Evolutionary conservation across 169 alveolate species (phyloP).

Genomic region (Plasmodium vinckei): DNA sequence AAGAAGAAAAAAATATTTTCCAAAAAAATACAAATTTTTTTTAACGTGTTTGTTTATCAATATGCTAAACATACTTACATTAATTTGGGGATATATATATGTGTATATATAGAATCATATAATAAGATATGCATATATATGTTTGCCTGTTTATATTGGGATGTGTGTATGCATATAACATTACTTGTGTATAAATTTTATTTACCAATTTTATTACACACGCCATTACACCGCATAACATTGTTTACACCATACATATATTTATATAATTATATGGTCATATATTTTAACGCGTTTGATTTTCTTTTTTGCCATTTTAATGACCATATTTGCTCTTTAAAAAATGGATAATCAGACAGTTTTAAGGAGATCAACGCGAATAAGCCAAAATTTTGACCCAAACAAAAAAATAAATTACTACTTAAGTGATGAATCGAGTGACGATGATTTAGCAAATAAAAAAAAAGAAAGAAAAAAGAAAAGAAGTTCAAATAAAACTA

Average conservation of each 20-base stretch:
- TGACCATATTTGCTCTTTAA: not conserved
- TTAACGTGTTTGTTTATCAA: not conserved
- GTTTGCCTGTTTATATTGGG: not conserved
- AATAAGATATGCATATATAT: not conserved
- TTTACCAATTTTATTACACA: too few species aligned
- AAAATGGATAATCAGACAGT: slow-evolving; percentile 48
- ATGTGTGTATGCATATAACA: not conserved
- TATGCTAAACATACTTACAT: not conserved
- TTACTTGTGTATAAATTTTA: not conserved
- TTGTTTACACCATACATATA: not conserved
- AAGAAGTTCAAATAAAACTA: not conserved
- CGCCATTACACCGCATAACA: too few species aligned
- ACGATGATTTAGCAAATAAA: slow-evolving; percentile 2
- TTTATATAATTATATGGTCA: not conserved
- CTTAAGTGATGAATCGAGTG: slow-evolving; percentile 16
- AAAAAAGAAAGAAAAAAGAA: slow-evolving; percentile 10
- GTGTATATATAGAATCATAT: not conserved
- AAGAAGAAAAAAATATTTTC: not conserved
- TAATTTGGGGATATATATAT: not conserved
- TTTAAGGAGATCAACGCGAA: slow-evolving; percentile 52
- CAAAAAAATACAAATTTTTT: not conserved
- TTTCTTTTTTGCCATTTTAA: not conserved
- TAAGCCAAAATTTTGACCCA: slow-evolving; percentile 26
- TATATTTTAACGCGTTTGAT: not conserved
- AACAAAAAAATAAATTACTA: slow-evolving; percentile 20